Evolutionary conservation across 306 rosid species (phyloP), one percentile per base, ranked within the genome.

Genomic region (Cicer bijugum): DNA sequence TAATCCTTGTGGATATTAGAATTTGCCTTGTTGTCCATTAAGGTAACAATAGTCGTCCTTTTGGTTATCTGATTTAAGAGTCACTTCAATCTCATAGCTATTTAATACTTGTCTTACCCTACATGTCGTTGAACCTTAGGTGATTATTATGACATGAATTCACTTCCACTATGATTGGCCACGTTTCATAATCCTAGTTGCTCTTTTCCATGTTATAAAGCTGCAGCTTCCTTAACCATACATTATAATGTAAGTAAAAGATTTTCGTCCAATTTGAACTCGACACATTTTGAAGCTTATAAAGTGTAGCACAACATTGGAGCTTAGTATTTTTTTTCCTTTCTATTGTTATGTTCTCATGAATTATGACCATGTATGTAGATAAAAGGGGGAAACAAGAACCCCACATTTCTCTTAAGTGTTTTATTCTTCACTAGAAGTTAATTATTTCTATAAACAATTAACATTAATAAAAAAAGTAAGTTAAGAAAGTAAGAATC

Each of bases 61-160:
- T 5, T 7, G 46, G 53, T 57, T 42, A 12, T 71, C 17, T 59
- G 84, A 83, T 79, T 79, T 81, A 69, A 28, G 16, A 47, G 68
- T 75, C 73, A 78, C 78, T 56, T 74, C 81, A 78, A 55, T 74
- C 78, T 67, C 71, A 71, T 74, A 46, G 52, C 66, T 75, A 77
- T 38, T 74, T 74, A 20, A 48, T 33, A 46, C 69, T 50, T 59
- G 11, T 59, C 63, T 74, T 62, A 69, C 72, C 50, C 33, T 51
- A 70, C 48, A 40, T 68, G 73, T 35, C 46, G 16, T 59, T 62
- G 69, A 74, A 46, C 55, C 75, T 42, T 55, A 3, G 4, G 70
- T 42, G 12, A 46, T 7, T 73, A 11, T 61, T 11, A 74, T 55
- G 51, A 8, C 11, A 8, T 71, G 65, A 39, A 3, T 46, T 75